Conservation (phyloP, 331 rosid genomes). For the Quercus phellos region DNA sequence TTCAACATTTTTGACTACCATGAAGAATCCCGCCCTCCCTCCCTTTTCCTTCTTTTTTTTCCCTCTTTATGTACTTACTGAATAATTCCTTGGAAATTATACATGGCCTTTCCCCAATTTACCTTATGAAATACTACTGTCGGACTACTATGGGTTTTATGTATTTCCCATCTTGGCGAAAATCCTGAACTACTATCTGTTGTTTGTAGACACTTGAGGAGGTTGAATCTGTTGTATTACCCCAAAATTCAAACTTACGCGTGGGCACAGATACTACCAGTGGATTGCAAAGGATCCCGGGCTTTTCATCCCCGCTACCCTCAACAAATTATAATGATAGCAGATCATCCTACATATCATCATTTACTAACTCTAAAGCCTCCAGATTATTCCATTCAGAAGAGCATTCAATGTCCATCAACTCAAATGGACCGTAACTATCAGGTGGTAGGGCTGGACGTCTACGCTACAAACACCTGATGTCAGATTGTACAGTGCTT, state of each 20-base stretch:
- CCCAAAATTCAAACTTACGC: background rate
- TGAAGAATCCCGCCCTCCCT: too few relatives aligned
- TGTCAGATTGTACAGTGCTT: background rate
- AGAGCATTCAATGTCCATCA: background rate
- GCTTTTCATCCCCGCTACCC: background rate
- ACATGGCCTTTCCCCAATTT: background rate
- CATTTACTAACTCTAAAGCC: background rate
- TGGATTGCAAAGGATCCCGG: background rate
- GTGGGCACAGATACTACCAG: background rate
- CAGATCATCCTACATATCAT: background rate
- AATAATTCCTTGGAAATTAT: background rate
- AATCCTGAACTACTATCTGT: background rate
- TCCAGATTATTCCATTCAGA: background rate
- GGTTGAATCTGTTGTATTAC: constrained; percentile 20
- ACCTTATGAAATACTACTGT: background rate
- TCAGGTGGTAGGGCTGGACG: background rate
- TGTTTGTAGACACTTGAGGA: constrained; percentile 19
- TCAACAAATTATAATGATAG: background rate
- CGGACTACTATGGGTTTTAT: background rate
- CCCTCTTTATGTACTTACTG: background rate
- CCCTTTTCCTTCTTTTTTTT: background rate
- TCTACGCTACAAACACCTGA: background rate
- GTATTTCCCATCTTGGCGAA: background rate
- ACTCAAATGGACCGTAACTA: background rate
- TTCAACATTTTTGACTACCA: too few relatives aligned